A percentile compares a stretch with the other conserved stretches of the same genome.
These are phyloP conservation scores for Kwoniella mangroviensis DNA, from an alignment of 768 basidiomycete genomes.

Conservation along the genomic window DNA sequence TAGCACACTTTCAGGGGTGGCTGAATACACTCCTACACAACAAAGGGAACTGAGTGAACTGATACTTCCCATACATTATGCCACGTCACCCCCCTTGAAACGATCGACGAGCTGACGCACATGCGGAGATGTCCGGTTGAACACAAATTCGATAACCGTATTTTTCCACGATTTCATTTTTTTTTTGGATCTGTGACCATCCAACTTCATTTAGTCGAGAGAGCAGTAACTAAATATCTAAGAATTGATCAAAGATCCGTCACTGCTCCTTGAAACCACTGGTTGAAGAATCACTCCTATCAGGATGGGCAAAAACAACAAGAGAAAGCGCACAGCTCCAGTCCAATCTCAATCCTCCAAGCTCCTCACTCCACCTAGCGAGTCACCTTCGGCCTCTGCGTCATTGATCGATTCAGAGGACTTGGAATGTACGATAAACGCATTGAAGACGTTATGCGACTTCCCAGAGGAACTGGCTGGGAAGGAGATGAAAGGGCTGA, in stretches of 20 bases:
- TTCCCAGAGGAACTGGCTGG: conserved; percentile 44
- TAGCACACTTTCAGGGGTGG: neutral
- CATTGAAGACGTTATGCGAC: conserved; percentile 39
- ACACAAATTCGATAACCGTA: neutral
- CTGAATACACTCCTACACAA: neutral
- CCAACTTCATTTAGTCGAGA: no score
- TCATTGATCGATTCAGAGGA: conserved; percentile 42
- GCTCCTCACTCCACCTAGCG: conserved; percentile 21
- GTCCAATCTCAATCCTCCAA: neutral
- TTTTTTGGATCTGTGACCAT: neutral
- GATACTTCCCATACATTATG: neutral
- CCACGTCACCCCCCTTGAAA: neutral
- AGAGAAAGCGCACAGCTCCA: conserved; percentile 24
- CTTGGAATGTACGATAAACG: conserved; percentile 44
- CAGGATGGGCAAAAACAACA: conserved; percentile 37
- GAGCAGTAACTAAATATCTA: no score
- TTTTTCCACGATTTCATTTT: neutral
- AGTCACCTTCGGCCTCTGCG: conserved; percentile 14
- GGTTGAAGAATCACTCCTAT: no score
- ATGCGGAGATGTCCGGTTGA: neutral
- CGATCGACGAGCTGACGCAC: neutral
- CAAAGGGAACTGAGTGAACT: neutral
- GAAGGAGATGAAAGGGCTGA: conserved; percentile 47
- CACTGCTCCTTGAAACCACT: no score
- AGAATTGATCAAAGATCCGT: no score